These are phyloP conservation scores for Corinectria fuckeliana DNA, from an alignment of 2,329 filamentous ascomycete species.

Conservation along the genomic window DNA sequence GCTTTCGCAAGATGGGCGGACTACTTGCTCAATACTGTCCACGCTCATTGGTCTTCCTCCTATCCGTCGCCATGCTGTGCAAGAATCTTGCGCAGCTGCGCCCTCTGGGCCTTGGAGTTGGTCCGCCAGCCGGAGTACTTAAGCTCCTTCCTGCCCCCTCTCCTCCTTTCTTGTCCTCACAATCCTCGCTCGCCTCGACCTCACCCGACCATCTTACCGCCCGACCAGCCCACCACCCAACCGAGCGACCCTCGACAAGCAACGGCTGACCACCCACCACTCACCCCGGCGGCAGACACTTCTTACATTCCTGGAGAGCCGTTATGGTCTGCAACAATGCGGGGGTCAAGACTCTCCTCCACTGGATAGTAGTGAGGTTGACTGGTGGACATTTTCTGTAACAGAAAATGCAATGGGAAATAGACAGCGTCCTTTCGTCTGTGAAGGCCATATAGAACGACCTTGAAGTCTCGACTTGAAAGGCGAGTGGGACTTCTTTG, in stretches of 20 bases:
- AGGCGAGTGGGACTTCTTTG: conserved; percentile 9
- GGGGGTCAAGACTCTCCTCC: conserved; percentile 1
- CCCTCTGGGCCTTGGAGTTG: no score
- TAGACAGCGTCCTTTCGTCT: conserved; percentile 7
- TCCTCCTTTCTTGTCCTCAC: background rate
- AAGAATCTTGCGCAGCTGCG: no score
- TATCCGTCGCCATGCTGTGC: background rate
- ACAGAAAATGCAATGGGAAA: conserved; percentile 17
- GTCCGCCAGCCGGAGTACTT: conserved; percentile 14
- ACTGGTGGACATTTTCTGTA: conserved; percentile 6
- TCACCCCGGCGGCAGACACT: conserved; percentile 9
- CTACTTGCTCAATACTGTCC: background rate
- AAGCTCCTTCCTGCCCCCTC: conserved; percentile 60
- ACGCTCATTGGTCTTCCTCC: background rate
- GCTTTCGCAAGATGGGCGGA: no score
- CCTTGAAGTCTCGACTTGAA: conserved; percentile 9
- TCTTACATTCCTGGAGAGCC: conserved; percentile 8
- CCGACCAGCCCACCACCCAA: no score
- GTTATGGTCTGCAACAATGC: conserved; percentile 4
- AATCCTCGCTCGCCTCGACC: no score
- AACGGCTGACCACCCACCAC: no score
- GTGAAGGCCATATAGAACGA: conserved; percentile 7
- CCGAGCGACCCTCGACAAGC: no score
- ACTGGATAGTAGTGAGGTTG: conserved; percentile 8
- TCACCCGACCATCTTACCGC: no score